Percentiles rank a stretch among this genome's conserved stretches.
phyloP scores from a whole-genome alignment of 129 eudicot species.

The Flaveria robusta region DNA sequence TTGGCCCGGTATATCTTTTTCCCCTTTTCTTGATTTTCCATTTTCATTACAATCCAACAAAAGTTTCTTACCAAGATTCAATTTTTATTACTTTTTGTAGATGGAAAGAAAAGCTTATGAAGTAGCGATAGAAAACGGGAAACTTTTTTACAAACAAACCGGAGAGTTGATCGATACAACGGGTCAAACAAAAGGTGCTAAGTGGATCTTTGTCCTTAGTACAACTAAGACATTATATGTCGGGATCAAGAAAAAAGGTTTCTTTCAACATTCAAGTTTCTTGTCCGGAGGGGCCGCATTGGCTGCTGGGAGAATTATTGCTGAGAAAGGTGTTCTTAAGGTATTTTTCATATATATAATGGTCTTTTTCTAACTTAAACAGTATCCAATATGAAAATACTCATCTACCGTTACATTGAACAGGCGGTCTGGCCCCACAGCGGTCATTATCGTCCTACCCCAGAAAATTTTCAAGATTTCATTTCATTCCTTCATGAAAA shows the following conservation, averaged over 20 bases:
- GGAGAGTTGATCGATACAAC: constrained; percentile 61
- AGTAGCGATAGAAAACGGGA: constrained; percentile 68
- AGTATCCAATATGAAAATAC: background rate
- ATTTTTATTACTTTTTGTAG: constrained; percentile 33
- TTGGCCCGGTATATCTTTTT: constrained; percentile 70
- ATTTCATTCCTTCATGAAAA: constrained; percentile 66
- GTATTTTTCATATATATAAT: constrained; percentile 10
- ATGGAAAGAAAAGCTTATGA: constrained; percentile 82
- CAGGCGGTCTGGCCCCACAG: constrained; percentile 99
- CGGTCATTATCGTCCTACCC: constrained; percentile 88
- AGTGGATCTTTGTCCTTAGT: constrained; percentile 97
- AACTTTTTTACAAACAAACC: constrained; percentile 54
- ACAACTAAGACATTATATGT: constrained; percentile 77
- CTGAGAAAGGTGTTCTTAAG: constrained; percentile 69
- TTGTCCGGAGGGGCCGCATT: constrained; percentile 92
- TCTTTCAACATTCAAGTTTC: constrained; percentile 95
- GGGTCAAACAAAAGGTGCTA: constrained; percentile 53
- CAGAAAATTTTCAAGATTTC: constrained; percentile 82
- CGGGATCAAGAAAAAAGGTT: constrained; percentile 81
- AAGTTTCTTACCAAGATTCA: constrained; percentile 4
- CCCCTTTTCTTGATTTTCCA: background rate
- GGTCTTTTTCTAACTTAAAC: constrained; percentile 11
- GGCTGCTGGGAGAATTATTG: constrained; percentile 90
- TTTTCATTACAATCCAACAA: background rate
- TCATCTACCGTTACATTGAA: constrained; percentile 1